Percentiles rank a stretch among this genome's conserved stretches.
Conservation (phyloP, 345 rosid genomes). For the Brassica rapa region DNA sequence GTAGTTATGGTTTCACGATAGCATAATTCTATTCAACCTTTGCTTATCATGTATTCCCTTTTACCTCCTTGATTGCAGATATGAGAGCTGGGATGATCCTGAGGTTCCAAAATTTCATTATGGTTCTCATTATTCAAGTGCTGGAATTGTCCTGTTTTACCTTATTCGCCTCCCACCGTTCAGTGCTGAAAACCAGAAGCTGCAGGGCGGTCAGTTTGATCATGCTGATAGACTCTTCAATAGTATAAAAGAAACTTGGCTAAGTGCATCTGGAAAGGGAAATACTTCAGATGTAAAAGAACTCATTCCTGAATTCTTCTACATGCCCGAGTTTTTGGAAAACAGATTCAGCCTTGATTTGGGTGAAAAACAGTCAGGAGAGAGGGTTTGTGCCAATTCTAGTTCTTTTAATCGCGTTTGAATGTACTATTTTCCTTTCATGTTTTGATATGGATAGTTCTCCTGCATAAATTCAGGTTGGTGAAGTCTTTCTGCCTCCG, state of each 20-base stretch:
- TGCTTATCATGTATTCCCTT: conserved; percentile 21
- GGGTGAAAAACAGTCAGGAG: conserved; percentile 98
- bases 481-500: conserved; percentile 84
- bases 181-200: conserved; percentile 95
- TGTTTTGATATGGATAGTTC: conserved; percentile 1
- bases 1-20: conserved; percentile 6
- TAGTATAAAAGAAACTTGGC: conserved; percentile 91
- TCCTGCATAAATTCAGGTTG: conserved; percentile 57
- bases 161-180: conserved; percentile 97
- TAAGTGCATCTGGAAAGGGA: conserved; percentile 96
- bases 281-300: conserved; percentile 99
- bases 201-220: conserved; percentile 99
- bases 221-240: conserved; percentile 99
- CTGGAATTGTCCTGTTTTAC: conserved; percentile 97
- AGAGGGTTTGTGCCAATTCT: conserved; percentile 64
- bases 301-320: conserved; percentile 96
- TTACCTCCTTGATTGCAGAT: conserved; percentile 51
- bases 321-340: conserved; percentile 93
- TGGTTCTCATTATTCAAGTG: conserved; percentile 99
- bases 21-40: background rate
- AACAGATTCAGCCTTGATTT: conserved; percentile 79
- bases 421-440: conserved; percentile 18
- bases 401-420: conserved; percentile 12
- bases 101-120: conserved; percentile 99
- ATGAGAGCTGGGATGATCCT: conserved; percentile 99